Evolutionary conservation across 805 yeast genomes (phyloP).

Genomic region (Candida maltosa): DNA sequence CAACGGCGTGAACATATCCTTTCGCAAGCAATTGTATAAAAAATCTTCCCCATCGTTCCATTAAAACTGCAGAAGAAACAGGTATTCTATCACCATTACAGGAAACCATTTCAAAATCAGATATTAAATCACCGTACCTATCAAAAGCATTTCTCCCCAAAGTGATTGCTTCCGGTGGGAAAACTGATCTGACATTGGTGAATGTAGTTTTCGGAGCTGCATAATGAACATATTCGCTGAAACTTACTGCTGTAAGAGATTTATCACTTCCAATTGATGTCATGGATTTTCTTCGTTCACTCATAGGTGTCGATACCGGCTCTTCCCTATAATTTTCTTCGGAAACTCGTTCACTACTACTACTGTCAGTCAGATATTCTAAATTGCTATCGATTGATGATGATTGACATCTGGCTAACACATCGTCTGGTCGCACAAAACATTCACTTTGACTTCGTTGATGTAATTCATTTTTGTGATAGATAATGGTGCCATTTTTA

Average conservation of each 20-base stretch:
- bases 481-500: slow-evolving; percentile 16
- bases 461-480: slow-evolving; percentile 9
- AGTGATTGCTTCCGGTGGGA: slow-evolving; percentile 76
- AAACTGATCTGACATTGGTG: slow-evolving; percentile 64
- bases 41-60: slow-evolving; percentile 76
- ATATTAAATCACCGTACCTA: slow-evolving; percentile 56
- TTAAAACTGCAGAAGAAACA: slow-evolving; percentile 55
- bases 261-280: slow-evolving; percentile 17
- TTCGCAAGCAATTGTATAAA: slow-evolving; percentile 60
- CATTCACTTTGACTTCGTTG: not conserved
- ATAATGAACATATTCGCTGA: slow-evolving; percentile 71
- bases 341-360: slow-evolving; percentile 6
- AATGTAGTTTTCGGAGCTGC: slow-evolving; percentile 69
- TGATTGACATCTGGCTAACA: not conserved
- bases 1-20: slow-evolving; percentile 61
- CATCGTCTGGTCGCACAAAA: too few relatives aligned
- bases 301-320: not conserved
- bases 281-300: slow-evolving; percentile 16
- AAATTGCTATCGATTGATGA: not conserved
- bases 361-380: slow-evolving; percentile 7
- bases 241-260: slow-evolving; percentile 34
- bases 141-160: slow-evolving; percentile 74
- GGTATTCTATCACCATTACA: slow-evolving; percentile 69
- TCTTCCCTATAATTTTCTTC: slow-evolving; percentile 6
- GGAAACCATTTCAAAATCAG: slow-evolving; percentile 71